These are phyloP conservation scores for Paratinospora sagittata DNA, from an alignment of 164 flowering plant genomes.

Conservation along the genomic window DNA sequence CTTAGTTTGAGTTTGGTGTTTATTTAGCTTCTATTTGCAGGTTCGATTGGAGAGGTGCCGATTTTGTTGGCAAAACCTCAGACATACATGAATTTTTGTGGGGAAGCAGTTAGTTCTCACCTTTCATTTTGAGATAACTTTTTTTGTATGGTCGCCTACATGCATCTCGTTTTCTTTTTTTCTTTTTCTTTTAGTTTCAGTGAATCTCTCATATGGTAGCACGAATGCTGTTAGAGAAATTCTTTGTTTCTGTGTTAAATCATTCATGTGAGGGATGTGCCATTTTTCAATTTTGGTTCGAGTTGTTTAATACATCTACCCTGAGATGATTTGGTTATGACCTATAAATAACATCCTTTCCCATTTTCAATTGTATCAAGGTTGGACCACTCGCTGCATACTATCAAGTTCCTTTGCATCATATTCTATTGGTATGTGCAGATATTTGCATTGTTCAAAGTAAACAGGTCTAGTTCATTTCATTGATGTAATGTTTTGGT, in stretches of 20 bases:
- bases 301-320: not conserved
- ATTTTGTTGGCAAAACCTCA: constrained; percentile 86
- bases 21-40: constrained; percentile 38
- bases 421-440: constrained; percentile 65
- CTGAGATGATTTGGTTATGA: no score
- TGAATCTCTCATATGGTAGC: not conserved
- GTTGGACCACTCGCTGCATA: constrained; percentile 95
- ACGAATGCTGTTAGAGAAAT: not conserved
- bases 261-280: not conserved
- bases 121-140: constrained; percentile 4
- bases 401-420: constrained; percentile 89
- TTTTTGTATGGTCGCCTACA: not conserved
- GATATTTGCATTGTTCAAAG: not conserved
- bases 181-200: not conserved
- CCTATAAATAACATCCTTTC: constrained; percentile 1
- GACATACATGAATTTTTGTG: constrained; percentile 91
- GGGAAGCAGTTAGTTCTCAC: constrained; percentile 70
- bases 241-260: not conserved
- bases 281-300: not conserved
- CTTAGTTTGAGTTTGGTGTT: constrained; percentile 10
- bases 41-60: constrained; percentile 93
- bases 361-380: constrained; percentile 33
- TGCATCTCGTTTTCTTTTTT: not conserved
- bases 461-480: not conserved
- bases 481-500: not conserved